Conservation (phyloP, 108 stramenopile species). For the Pseudonitzschia pungens region DNA sequence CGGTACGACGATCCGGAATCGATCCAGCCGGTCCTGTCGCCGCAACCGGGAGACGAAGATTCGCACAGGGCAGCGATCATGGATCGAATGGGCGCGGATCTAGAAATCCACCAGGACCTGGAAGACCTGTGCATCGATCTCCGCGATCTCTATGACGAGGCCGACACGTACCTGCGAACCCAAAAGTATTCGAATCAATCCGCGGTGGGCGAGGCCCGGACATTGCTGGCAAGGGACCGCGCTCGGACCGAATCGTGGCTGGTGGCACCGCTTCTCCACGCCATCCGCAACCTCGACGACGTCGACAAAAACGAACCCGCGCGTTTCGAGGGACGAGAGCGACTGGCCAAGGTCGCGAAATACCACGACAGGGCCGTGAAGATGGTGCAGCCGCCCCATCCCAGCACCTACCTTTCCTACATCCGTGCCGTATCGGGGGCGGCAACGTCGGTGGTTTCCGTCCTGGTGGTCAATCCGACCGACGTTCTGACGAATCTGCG, state of each 20-base stretch:
- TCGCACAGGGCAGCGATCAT: background rate
- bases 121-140: constrained; percentile 76
- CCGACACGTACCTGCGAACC: constrained; percentile 51
- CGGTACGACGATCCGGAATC: constrained; percentile 39
- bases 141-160: constrained; percentile 72
- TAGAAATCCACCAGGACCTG: constrained; percentile 60
- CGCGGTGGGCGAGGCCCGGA: constrained; percentile 56
- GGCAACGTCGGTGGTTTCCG: constrained; percentile 16
- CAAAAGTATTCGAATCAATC: constrained; percentile 49
- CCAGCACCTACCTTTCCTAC: constrained; percentile 59
- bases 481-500: constrained; percentile 51
- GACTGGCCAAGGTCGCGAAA: constrained; percentile 39
- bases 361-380: constrained; percentile 58
- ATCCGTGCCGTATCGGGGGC: constrained; percentile 38
- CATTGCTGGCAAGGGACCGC: constrained; percentile 53
- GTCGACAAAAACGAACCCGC: constrained; percentile 4
- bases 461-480: background rate
- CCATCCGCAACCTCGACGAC: background rate
- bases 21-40: constrained; percentile 13
- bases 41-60: background rate
- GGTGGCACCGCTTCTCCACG: constrained; percentile 42
- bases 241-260: constrained; percentile 57
- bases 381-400: constrained; percentile 72
- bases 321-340: background rate
- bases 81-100: constrained; percentile 28